Percentiles rank a stretch among this genome's conserved stretches.
These are phyloP conservation scores for Pyracantha coccinea DNA, from an alignment of 331 rosid genomes.

Conservation along the genomic window DNA sequence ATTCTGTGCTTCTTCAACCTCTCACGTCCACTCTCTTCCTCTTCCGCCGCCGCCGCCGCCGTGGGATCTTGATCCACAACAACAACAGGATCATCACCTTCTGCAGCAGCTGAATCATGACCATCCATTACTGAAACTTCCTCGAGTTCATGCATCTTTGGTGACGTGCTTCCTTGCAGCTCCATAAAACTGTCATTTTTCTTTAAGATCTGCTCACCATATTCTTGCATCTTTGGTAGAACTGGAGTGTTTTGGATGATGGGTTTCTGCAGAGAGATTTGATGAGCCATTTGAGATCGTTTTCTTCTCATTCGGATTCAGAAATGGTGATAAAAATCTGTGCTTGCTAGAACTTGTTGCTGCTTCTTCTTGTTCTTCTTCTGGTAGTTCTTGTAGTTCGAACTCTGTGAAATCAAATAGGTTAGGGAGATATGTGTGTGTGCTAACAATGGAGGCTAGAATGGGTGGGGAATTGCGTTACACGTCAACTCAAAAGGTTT, in stretches of 20 bases:
- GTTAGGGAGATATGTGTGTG: constrained; percentile 4
- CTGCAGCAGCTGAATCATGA: not conserved
- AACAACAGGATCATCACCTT: not conserved
- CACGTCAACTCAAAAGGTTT: constrained; percentile 55
- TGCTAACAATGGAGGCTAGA: constrained; percentile 22
- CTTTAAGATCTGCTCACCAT: constrained; percentile 4
- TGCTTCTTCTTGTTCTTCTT: not conserved
- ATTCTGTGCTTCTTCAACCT: constrained; percentile 63
- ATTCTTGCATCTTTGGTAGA: not conserved
- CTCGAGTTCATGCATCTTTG: not conserved
- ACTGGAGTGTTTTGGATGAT: not conserved
- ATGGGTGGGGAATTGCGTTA: constrained; percentile 54
- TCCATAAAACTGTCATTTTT: not conserved
- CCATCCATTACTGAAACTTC: constrained; percentile 3
- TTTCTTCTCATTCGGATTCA: constrained; percentile 15
- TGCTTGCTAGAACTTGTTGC: not conserved
- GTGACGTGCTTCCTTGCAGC: not conserved
- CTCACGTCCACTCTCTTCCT: constrained; percentile 54
- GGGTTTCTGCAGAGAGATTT: constrained; percentile 4
- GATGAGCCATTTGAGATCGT: constrained; percentile 23
- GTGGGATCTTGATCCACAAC: not conserved
- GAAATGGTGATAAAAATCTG: no score
- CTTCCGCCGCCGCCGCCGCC: constrained; percentile 5
- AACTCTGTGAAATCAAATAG: not conserved
- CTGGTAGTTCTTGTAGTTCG: not conserved